Base-by-base conservation (phyloP, 2,329 filamentous ascomycete genomes). In the Teratosphaeria pseudoeucalypti region DNA sequence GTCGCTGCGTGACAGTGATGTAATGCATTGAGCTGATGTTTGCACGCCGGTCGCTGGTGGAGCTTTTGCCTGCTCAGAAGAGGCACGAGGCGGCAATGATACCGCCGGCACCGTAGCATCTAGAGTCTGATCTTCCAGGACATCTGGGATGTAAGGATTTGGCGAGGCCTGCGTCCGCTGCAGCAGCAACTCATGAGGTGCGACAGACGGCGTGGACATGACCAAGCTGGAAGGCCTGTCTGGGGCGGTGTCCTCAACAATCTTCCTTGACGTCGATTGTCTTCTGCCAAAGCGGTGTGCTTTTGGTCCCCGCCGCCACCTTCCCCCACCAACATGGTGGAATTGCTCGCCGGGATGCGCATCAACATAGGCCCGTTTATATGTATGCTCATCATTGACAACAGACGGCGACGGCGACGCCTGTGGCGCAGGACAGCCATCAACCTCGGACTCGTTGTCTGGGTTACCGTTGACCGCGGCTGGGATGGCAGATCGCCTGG, bases 341-440 rank as follows among this genome's bases (percentile, higher is more conserved):
- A 47, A 59, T 12, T 26, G 16, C 37, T 59, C 54, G 14, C 32
- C 57, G 34, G 34, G 54, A 43, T 59, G 53, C 26, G 53, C 39
- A 32, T 56, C 53, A 16, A 59, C 57, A 37, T 56, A 57, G n/a
- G 3, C 39, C 29, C n/a, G 11, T 12, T 54, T 10, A 26, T 49
- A 49, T n/a, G 43, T 19, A 23, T 19, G 43, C 16, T 6, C n/a
- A 19, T 49, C 43, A n/a, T 49, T n/a, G 10, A 49, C 19, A 49
- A 19, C 6, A 49, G 43, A 43, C 37, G 37, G 37, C 14, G 37
- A 6, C 37, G 37, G 37, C 10, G 37, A 43, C 37, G 14, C 11
- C 12, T 43, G 12, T 43, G 16, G 5, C 43, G 43, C 43, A 49
- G 6, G n/a, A 49, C n/a, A 26, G n/a, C 6, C 16, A 10, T 49